Base-by-base conservation (phyloP, 2,329 filamentous ascomycete species). In the Tolypocladium guangdongense region DNA sequence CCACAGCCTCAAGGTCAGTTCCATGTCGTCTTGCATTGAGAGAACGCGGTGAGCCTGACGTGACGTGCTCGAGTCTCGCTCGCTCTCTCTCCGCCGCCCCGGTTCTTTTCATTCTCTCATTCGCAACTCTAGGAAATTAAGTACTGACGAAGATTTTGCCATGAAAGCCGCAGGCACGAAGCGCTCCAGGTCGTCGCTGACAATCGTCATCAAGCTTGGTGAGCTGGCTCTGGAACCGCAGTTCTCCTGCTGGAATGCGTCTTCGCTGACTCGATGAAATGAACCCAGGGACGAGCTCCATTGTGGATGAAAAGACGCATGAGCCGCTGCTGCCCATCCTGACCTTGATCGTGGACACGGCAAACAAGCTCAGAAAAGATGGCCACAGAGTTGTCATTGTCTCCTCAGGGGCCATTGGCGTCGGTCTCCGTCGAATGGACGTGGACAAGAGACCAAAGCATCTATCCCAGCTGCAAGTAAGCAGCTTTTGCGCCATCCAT, bases 321-420 rank as follows among this genome's bases (percentile, higher is more conserved):
- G 89, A 96, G 66, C 93, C 93, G 4, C 81, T 96, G 37, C 80
- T 99, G 39, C 93, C 91, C 5, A 95, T 90, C 61, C 76, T 99
- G 54, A 91, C 88, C 56, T 77, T 92, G 56, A 96, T 99, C 59
- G 93, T 97, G 59, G 90, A 97, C 72, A 97, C 93, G 22, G 90
- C 90, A 16, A 87, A 92, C 52, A 88, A 84, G 65, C 78, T 99
- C 45, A 84, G 85, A 60, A 87, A 91, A 70, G 87, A 95, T 83
- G 93, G 93, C 50, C 91, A 99, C 69, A 84, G 86, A 62, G 93
- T 99, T 51, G 86, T 99, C 68, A 88, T 99, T 59, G 95, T 97
- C 58, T 99, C 93, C 2, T 99, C 93, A 0, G 93, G 93, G 56
- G 93, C 93, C 68, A 95, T 99, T 70, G 93, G 92, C 55, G 90